phyloP scores from a whole-genome alignment of 2,329 filamentous ascomycete species.

The Magnaporthiopsis incrustans region DNA sequence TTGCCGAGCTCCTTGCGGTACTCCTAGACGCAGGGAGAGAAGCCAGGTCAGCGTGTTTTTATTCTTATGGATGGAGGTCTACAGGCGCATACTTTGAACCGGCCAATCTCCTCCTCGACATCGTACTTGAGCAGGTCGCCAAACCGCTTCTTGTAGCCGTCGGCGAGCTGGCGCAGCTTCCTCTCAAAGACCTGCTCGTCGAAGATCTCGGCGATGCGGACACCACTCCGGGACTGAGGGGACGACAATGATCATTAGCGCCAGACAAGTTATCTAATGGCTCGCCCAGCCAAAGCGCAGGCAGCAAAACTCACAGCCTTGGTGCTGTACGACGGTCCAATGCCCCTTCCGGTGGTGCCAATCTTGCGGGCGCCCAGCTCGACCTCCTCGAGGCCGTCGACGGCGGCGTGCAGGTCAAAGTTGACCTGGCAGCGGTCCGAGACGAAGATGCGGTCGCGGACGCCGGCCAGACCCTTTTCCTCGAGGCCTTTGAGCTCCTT shows the following conservation, averaged over 20 bases:
- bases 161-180: constrained; percentile 54
- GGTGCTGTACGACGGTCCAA: constrained; percentile 29
- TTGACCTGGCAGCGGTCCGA: constrained; percentile 56
- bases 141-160: constrained; percentile 60
- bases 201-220: constrained; percentile 61
- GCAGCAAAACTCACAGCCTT: constrained; percentile 37
- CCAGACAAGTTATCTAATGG: neutral
- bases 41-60: neutral
- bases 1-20: constrained; percentile 17
- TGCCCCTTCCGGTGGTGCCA: constrained; percentile 17
- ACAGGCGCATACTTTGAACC: constrained; percentile 40
- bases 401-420: constrained; percentile 56
- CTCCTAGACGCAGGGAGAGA: neutral
- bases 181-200: constrained; percentile 56
- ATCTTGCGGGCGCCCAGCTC: constrained; percentile 31
- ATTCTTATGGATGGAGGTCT: neutral
- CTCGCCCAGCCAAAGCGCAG: too few relatives aligned
- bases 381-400: constrained; percentile 60
- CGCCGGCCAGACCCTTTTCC: constrained; percentile 27
- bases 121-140: constrained; percentile 53
- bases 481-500: constrained; percentile 32
- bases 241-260: neutral
- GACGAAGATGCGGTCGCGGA: constrained; percentile 48
- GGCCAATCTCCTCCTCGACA: constrained; percentile 58
- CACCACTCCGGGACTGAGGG: constrained; percentile 46